Conservation (phyloP, 2,329 filamentous ascomycete genomes). For the Paracamarosporium sp. region DNA sequence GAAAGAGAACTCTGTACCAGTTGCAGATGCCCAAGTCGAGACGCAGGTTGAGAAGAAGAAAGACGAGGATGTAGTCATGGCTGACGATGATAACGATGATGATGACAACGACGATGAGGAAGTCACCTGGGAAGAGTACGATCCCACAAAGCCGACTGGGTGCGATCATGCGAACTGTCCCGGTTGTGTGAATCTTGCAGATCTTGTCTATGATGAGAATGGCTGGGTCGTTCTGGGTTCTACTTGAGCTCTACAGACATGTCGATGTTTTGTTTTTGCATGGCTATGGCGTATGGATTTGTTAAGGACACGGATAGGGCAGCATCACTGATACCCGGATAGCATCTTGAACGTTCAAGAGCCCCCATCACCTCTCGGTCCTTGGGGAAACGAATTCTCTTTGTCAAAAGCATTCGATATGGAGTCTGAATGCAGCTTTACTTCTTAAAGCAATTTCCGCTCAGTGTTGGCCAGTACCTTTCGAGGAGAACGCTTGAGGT, state of each 20-base stretch:
- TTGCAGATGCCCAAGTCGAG: background rate
- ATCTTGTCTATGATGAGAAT: constrained; percentile 3
- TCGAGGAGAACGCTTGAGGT: too few species aligned
- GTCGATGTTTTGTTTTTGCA: background rate
- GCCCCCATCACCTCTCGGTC: too few species aligned
- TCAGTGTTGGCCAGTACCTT: too few species aligned
- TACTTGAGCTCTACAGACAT: background rate
- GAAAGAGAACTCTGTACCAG: background rate
- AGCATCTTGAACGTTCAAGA: background rate
- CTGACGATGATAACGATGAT: constrained; percentile 32
- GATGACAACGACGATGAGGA: constrained; percentile 30
- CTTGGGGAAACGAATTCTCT: background rate
- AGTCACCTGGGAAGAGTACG: constrained; percentile 56
- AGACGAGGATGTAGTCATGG: constrained; percentile 38
- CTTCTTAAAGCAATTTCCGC: too few species aligned
- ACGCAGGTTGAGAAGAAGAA: constrained; percentile 19
- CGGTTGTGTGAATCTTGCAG: constrained; percentile 23
- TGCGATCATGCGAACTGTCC: constrained; percentile 46
- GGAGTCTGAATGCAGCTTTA: too few species aligned
- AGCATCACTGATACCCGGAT: background rate
- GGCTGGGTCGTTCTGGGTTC: constrained; percentile 5
- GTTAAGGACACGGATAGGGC: background rate
- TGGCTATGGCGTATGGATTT: background rate
- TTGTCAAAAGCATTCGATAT: background rate
- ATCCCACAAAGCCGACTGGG: constrained; percentile 59